Evolutionary conservation across 108 stramenopile species (phyloP), one percentile per base, ranked within the genome.

Genomic region (Discostella stelligeroides): DNA sequence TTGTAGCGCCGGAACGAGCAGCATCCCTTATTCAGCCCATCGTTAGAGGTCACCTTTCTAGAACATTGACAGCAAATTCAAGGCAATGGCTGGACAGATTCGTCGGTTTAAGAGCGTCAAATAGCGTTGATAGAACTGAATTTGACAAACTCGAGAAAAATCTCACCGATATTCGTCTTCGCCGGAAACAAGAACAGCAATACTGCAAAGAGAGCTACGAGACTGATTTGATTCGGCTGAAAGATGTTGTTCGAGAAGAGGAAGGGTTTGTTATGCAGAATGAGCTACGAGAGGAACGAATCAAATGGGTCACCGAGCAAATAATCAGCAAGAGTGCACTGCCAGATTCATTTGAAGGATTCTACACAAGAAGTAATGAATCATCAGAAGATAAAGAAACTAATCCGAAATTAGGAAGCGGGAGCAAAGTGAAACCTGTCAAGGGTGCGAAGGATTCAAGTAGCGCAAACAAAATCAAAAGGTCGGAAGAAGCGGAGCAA

Each of bases 191-290:
- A 54, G 94, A 91, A 53, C 94, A 92, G 79, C 18, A 37, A 18
- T 86, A 92, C 63, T 87, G 92, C 49, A 58, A 68, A 51, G 89
- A 90, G 38, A 85, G 72, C 14, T 95, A 95, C 58, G 82, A 72
- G 20, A 64, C 71, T 51, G 92, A 91, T 27, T 73, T 92, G 27
- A 78, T 66, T 25, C 87, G 83, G 18, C 68, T 93, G 17, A 86
- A 87, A 67, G 85, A 88, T 39, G 79, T 84, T 9, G 88, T 95
- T 9, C 41, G 60, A 40, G 88, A 92, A 45, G 87, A 92, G 63
- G 91, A 91, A 54, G 90, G 91, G 4, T 88, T 91, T 47, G 80
- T 85, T 40, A 91, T 92, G 84, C 73, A 85, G 41, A 86, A 75
- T 28, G 67, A 82, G 42, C 69, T 91, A 56, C 68, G 85, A 55